These are phyloP conservation scores for Tulasnella sp. DNA, from an alignment of 768 basidiomycete species.

Conservation along the genomic window DNA sequence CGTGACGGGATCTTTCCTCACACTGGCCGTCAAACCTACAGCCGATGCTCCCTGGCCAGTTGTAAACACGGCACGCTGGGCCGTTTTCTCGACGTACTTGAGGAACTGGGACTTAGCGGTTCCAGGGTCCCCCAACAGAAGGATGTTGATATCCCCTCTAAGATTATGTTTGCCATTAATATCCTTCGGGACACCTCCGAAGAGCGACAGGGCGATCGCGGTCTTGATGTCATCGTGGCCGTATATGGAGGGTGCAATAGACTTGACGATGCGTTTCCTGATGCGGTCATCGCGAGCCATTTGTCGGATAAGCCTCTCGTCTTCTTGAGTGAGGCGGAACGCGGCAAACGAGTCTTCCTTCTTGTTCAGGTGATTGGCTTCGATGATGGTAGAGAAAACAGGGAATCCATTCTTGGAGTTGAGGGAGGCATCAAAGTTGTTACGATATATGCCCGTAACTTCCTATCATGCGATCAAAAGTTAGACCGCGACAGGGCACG, in stretches of 20 bases:
- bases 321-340: conserved; percentile 92
- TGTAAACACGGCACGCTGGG: conserved; percentile 93
- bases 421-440: conserved; percentile 96
- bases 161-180: conserved; percentile 94
- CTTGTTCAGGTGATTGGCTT: conserved; percentile 98
- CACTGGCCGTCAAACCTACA: conserved; percentile 96
- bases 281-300: conserved; percentile 89
- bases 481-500: neutral
- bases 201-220: conserved; percentile 87
- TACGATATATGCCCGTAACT: conserved; percentile 94
- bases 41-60: conserved; percentile 98
- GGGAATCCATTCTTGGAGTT: conserved; percentile 99
- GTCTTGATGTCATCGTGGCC: conserved; percentile 99
- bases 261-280: conserved; percentile 94
- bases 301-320: conserved; percentile 80
- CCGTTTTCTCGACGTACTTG: conserved; percentile 98
- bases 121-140: conserved; percentile 93
- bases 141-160: conserved; percentile 94
- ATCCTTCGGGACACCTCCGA: conserved; percentile 89
- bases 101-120: conserved; percentile 99
- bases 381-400: conserved; percentile 95
- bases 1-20: conserved; percentile 96
- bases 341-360: conserved; percentile 99
- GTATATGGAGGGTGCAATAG: conserved; percentile 97
- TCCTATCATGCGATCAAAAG: conserved; percentile 43